Conservation (phyloP, 306 rosid genomes). For the Trichosanthes truncata region DNA sequence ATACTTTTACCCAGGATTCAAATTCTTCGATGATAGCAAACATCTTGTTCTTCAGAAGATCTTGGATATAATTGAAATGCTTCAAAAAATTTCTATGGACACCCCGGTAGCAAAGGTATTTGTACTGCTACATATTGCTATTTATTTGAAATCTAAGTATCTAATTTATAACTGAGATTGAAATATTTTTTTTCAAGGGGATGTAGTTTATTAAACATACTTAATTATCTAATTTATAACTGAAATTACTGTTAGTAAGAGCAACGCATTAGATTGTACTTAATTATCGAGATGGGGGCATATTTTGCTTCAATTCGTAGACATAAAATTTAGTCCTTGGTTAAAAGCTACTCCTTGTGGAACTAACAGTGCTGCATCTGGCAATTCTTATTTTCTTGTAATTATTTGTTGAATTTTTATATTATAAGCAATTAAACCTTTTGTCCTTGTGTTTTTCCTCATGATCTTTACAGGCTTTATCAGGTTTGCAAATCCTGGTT, state of each 20-base stretch:
- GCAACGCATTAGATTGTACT: background rate
- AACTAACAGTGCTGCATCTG: background rate
- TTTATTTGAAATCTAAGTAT: background rate
- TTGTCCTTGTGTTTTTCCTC: constrained; percentile 6
- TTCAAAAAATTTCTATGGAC: constrained; percentile 44
- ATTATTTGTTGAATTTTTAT: background rate
- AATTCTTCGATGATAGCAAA: constrained; percentile 61
- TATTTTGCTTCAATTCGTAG: background rate
- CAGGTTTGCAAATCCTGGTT: constrained; percentile 72
- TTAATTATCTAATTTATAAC: too few species aligned
- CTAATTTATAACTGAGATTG: background rate
- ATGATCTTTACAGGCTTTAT: constrained; percentile 43
- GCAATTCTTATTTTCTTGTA: background rate
- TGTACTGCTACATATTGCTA: background rate
- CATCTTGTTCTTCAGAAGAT: constrained; percentile 52
- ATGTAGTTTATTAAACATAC: background rate
- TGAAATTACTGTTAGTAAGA: too few species aligned
- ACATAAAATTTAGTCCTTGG: background rate
- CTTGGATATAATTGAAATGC: constrained; percentile 53
- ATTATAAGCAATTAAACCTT: background rate
- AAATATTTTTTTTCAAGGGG: background rate
- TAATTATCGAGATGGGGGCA: background rate
- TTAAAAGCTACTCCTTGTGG: background rate
- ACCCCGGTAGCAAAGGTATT: constrained; percentile 80
- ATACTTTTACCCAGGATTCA: constrained; percentile 46